Base-by-base conservation (phyloP, 768 basidiomycete genomes). In the Strobilomyces dryophilus region DNA sequence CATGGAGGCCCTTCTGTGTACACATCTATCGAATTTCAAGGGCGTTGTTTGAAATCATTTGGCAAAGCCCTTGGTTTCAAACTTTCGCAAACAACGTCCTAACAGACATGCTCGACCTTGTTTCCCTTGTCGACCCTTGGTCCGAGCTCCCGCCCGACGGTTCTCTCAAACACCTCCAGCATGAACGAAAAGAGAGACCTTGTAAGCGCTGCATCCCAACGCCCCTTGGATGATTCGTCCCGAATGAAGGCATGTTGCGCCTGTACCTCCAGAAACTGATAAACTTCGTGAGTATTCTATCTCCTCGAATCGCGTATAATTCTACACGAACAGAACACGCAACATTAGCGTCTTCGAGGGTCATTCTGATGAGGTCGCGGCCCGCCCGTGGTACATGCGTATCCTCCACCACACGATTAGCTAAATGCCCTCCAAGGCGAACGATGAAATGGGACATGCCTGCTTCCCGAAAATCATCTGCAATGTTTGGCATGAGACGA, bases 241-340 rank as follows among this genome's bases (percentile, higher is more conserved):
- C 95, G 84, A 55, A 98, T 87, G 71, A 98, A 98, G 4, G 95
- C 95, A 60, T 98, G 95, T 63, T 98, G 95, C 0, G 95, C 95
- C 68, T 97, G 93, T 14, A 98, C 92, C 68, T 98, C 95, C 54
- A 97, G 73, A 68, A 95, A 94, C 89, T 94, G 65, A 12, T 34
- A 12, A 47, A 32, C 21, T 7, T 9, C 35, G 45, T 67, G 5
- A 56, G 52, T 47, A 24, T n/a, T n/a, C n/a, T n/a, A n/a, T 45
- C 20, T 44, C 47, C 49, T 47, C 37, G 32, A 46, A 47, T 2
- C n/a, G 21, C 15, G 40, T 8, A 10, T 24, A n/a, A 43, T 40
- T 34, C 39, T 35, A 20, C n/a, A 74, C 83, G 60, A 57, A 94
- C 92, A 53, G 89, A 85, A 52, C 77, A 77, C 1, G 79, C 66